These are phyloP conservation scores for Monosporascus ibericus DNA, from an alignment of 2,329 filamentous ascomycete species.

Conservation along the genomic window DNA sequence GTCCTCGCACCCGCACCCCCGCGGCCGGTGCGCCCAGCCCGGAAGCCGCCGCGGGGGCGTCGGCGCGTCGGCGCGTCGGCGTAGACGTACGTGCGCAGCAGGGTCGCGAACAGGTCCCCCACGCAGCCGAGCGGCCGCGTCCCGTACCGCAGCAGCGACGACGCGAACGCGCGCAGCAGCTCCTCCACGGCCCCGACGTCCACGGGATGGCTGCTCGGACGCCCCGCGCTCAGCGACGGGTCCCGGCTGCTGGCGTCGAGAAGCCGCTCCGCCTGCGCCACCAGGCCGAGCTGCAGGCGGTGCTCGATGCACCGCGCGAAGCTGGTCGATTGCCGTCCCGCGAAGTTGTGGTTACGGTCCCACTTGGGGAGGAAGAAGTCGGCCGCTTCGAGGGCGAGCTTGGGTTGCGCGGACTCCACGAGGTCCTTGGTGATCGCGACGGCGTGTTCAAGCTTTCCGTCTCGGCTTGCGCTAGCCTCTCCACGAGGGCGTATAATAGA, in stretches of 20 bases:
- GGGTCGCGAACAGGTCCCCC: neutral
- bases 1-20: neutral
- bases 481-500: neutral
- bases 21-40: neutral
- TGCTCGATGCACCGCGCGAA: neutral
- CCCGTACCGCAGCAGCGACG: neutral
- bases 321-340: neutral
- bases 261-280: neutral
- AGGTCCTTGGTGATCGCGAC: neutral
- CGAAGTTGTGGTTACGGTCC: neutral
- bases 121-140: neutral
- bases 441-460: neutral
- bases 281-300: neutral
- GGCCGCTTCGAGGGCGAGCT: neutral
- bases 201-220: neutral
- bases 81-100: neutral
- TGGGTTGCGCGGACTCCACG: neutral
- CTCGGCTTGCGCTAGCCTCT: neutral
- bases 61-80: neutral
- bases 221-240: neutral
- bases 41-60: neutral
- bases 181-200: neutral
- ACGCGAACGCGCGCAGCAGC: neutral
- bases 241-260: neutral
- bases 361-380: neutral